Conservation (phyloP, 306 rosid species). For the Cucumis melo region DNA sequence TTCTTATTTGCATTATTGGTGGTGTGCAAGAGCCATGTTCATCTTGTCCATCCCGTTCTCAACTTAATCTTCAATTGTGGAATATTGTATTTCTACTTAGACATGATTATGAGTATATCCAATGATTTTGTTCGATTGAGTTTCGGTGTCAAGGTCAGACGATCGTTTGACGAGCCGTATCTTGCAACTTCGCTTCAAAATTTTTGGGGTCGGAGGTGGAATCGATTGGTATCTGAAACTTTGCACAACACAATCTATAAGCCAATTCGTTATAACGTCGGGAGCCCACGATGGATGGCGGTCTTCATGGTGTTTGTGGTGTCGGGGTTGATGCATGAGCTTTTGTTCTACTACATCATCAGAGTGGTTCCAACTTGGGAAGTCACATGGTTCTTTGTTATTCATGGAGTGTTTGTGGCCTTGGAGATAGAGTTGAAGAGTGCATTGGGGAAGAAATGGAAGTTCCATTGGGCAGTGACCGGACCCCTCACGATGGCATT, state of each 20-base stretch:
- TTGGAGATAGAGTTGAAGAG: constrained; percentile 12
- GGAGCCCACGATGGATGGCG: neutral
- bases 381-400: constrained; percentile 12
- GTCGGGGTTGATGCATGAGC: constrained; percentile 28
- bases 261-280: constrained; percentile 5
- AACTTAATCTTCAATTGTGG: neutral
- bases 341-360: constrained; percentile 9
- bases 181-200: constrained; percentile 22
- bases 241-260: constrained; percentile 8
- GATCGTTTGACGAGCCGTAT: constrained; percentile 18
- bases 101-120: constrained; percentile 10
- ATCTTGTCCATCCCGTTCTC: neutral
- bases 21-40: neutral
- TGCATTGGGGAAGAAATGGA: neutral
- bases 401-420: constrained; percentile 20
- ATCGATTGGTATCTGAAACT: constrained; percentile 9
- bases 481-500: constrained; percentile 5
- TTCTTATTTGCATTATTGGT: neutral
- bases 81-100: constrained; percentile 8
- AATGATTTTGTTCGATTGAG: neutral
- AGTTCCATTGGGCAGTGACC: constrained; percentile 3
- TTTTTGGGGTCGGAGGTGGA: constrained; percentile 25
- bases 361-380: constrained; percentile 20
- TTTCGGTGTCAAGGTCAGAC: constrained; percentile 13
- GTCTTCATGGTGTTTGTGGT: neutral